phyloP scores from a whole-genome alignment of 495 filamentous ascomycete species.

The Thozetella sp. region DNA sequence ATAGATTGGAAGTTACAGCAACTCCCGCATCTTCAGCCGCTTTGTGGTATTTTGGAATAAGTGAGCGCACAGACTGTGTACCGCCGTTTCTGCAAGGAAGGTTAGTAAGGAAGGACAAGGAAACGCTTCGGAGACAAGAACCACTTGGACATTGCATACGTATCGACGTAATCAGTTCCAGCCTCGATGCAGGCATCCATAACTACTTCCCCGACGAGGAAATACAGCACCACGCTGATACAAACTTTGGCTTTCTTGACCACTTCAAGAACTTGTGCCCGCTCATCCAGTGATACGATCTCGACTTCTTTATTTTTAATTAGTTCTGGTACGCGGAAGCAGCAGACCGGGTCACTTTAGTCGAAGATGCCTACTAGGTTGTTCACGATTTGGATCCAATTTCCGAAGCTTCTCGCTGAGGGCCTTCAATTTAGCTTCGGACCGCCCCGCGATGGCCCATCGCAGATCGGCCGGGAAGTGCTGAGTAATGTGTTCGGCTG shows the following conservation, averaged over 20 bases:
- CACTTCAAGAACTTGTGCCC: slow-evolving; percentile 55
- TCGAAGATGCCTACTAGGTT: too few relatives aligned
- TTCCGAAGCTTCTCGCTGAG: slow-evolving; percentile 60
- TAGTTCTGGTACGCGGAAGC: too few relatives aligned
- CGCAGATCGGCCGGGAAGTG: slow-evolving; percentile 68
- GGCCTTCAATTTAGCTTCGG: slow-evolving; percentile 60
- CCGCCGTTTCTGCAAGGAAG: slow-evolving; percentile 52
- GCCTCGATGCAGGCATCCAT: slow-evolving; percentile 74
- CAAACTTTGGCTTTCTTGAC: slow-evolving; percentile 66
- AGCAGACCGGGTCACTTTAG: too few relatives aligned
- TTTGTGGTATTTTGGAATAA: slow-evolving; percentile 73
- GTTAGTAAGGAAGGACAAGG: slow-evolving; percentile 20
- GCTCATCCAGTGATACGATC: slow-evolving; percentile 36
- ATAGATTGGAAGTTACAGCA: slow-evolving; percentile 77
- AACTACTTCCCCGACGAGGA: slow-evolving; percentile 69
- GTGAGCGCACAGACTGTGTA: slow-evolving; percentile 67
- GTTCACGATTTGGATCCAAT: slow-evolving; percentile 61
- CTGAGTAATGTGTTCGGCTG: slow-evolving; percentile 67
- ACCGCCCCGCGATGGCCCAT: slow-evolving; percentile 84
- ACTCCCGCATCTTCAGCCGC: slow-evolving; percentile 69
- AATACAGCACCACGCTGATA: slow-evolving; percentile 76
- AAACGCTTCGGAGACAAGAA: slow-evolving; percentile 6
- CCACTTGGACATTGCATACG: slow-evolving; percentile 17
- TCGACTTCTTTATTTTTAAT: slow-evolving; percentile 3
- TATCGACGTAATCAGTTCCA: slow-evolving; percentile 82